Conservation (phyloP, 1,284 basidiomycete genomes). For the Mrakiaceae sp. region DNA sequence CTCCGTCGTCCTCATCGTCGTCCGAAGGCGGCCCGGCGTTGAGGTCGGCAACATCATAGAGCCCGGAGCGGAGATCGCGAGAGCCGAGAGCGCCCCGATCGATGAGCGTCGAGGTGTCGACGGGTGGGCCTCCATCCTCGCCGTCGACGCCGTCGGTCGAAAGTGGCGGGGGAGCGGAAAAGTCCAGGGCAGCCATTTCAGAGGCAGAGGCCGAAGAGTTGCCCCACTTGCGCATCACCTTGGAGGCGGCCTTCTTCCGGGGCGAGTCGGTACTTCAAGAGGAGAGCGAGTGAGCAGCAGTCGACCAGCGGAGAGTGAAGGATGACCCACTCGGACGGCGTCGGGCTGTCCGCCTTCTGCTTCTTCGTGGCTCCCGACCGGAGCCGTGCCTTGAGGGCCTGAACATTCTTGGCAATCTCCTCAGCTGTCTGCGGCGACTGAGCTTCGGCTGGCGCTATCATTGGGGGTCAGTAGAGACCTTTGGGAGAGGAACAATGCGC, state of each 20-base stretch:
- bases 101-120: too few species aligned
- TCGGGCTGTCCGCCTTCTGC: slow-evolving; percentile 35
- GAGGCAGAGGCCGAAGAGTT: slow-evolving; percentile 53
- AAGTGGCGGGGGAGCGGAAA: slow-evolving; percentile 43
- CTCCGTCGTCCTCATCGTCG: slow-evolving; percentile 28
- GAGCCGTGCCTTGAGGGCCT: slow-evolving; percentile 73
- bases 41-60: slow-evolving; percentile 93
- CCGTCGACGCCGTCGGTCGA: slow-evolving; percentile 38
- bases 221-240: slow-evolving; percentile 85
- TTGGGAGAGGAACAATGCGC: too few species aligned
- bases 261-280: slow-evolving; percentile 8
- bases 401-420: slow-evolving; percentile 82
- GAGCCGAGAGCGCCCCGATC: too few species aligned
- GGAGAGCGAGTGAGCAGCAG: neutral
- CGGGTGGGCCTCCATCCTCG: slow-evolving; percentile 30
- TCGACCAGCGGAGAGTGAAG: neutral
- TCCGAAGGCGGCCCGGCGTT: slow-evolving; percentile 42
- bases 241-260: slow-evolving; percentile 41
- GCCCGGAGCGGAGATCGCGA: slow-evolving; percentile 37
- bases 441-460: too few species aligned
- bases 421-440: slow-evolving; percentile 42
- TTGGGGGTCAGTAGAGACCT: too few species aligned
- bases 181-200: slow-evolving; percentile 86
- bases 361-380: slow-evolving; percentile 33
- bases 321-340: neutral